Evolutionary conservation across 108 stramenopile species (phyloP), one percentile per base, ranked within the genome.

Genomic region (Aureococcus anophagefferens): DNA sequence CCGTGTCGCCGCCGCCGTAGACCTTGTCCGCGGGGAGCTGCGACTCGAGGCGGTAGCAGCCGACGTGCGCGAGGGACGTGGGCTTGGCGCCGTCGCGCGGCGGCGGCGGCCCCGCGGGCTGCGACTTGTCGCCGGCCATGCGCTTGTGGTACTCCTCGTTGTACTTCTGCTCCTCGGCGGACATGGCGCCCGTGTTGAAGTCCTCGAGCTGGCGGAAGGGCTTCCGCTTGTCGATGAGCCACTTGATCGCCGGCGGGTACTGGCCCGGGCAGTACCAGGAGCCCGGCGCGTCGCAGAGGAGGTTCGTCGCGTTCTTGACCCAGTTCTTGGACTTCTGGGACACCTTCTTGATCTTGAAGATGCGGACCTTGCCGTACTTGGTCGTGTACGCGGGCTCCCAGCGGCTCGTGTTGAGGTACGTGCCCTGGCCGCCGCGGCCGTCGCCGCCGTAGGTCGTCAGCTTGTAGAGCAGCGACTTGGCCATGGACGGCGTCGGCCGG

Each of bases 361-460:
- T 96, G 63, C 97, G 92, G n/a, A 97, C 97, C 70, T 94, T 93
- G 68, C 95, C 94, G 85, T 94, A 94, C 73, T 95, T 94, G 72
- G 88, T 93, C 65, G 90, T 82, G 87, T 86, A 96, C 0, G 93
- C 95, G 80, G 92, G 90, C 75, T 87, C 66, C 75, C 94, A 91
- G 67, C 81, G 84, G 9, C 9, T 11, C 25, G 77, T 73, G 28
- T 82, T 80, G 73, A 90, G 87, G 4, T 84, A 94, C 64, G 76
- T 68, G 30, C 92, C 91, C 32, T 86, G 92, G 16, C 87, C 86
- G 74, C 82, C 85, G 51, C 88, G 73, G 72, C 84, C 71, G 80
- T 92, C 80, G n/a, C n/a, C n/a, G n/a, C n/a, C n/a, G 77, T 83
- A 79, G 64, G 89, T 87, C 75, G 91, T 92, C 62, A 97, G 89